Evolutionary conservation across 306 rosid species (phyloP).

Genomic region (Albizia julibrissin): DNA sequence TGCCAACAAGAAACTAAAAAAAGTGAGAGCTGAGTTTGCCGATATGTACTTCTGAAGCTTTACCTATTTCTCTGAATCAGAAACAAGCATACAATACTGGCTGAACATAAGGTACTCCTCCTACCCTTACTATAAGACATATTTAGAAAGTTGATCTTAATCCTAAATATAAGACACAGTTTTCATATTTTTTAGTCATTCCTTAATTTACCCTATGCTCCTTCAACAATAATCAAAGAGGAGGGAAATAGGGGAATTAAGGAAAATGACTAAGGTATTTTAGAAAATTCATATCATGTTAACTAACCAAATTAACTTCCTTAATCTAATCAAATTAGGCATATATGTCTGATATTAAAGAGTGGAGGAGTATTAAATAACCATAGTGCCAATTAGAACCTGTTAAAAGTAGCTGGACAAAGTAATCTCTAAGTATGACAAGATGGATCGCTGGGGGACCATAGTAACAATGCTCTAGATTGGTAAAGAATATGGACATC

Average conservation of each 20-base stretch:
- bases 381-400: background rate
- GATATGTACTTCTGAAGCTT: conserved; percentile 4
- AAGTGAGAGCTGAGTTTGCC: background rate
- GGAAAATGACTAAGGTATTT: no score
- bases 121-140: no score
- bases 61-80: background rate
- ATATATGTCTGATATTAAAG: no score
- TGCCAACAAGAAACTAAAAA: conserved; percentile 4
- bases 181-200: no score
- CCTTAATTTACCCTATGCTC: no score
- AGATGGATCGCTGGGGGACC: background rate
- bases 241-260: no score
- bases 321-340: no score
- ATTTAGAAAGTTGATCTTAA: no score
- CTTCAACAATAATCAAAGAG: no score
- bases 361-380: background rate
- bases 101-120: background rate
- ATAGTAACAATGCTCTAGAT: background rate
- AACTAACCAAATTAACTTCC: no score
- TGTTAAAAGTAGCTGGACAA: background rate
- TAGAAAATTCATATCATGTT: no score
- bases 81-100: background rate
- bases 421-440: background rate
- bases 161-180: no score
- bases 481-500: background rate